Evolutionary conservation across 1,284 basidiomycete genomes (phyloP).

Genomic region (Cutaneotrichosporon daszewskae): DNA sequence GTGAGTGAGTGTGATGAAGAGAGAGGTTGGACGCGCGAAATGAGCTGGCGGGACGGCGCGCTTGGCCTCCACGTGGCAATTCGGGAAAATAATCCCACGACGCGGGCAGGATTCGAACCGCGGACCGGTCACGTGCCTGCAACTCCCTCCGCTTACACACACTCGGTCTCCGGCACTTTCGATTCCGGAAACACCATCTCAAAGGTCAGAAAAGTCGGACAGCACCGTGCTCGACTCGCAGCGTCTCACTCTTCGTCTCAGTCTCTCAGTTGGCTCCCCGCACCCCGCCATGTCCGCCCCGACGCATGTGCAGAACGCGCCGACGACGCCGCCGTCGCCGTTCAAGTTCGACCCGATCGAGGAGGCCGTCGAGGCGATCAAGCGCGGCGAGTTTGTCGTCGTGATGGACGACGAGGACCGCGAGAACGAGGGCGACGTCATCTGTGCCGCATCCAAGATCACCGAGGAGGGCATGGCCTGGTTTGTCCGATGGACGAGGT

Average conservation of each 20-base stretch:
- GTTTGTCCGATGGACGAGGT: conserved; percentile 97
- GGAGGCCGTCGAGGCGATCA: conserved; percentile 72
- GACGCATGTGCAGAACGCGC: conserved; percentile 12
- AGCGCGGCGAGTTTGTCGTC: conserved; percentile 79
- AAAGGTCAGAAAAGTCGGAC: no score
- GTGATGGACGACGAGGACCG: conserved; percentile 92
- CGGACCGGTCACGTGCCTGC: no score
- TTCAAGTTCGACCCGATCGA: conserved; percentile 64
- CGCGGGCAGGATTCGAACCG: no score
- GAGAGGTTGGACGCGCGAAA: no score
- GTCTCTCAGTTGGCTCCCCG: no score
- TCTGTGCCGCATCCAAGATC: conserved; percentile 71
- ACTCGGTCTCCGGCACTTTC: no score
- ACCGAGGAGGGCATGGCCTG: conserved; percentile 98
- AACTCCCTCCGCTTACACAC: no score
- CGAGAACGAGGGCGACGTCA: conserved; percentile 92
- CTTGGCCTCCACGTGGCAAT: no score
- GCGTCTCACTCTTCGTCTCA: neutral
- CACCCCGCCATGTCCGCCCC: conserved; percentile 34
- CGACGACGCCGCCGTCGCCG: conserved; percentile 29
- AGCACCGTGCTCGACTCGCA: no score
- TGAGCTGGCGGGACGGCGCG: no score
- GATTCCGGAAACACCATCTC: no score
- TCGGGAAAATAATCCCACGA: no score
- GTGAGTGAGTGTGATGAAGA: neutral